Evolutionary conservation across 768 basidiomycete species (phyloP).

Genomic region (Pleurotus pulmonarius): DNA sequence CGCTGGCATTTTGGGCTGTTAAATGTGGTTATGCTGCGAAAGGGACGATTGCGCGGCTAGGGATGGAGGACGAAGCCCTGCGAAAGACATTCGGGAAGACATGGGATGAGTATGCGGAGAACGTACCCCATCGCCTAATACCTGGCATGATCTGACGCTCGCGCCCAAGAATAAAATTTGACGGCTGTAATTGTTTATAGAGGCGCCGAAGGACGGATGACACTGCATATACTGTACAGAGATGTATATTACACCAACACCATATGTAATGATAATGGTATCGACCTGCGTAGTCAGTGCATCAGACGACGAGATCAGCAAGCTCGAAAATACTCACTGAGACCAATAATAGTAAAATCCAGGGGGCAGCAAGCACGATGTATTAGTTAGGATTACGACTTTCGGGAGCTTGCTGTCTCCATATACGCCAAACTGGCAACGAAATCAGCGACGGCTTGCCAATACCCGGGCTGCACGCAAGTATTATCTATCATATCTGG

Average conservation of each 20-base stretch:
- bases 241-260: constrained; percentile 5
- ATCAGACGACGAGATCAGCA: not conserved
- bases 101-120: constrained; percentile 8
- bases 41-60: constrained; percentile 1
- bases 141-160: constrained; percentile 2
- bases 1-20: constrained; percentile 7
- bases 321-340: not conserved
- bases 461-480: constrained; percentile 51
- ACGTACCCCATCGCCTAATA: constrained; percentile 1
- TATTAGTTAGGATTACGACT: not conserved
- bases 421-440: constrained; percentile 21
- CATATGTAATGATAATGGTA: constrained; percentile 1
- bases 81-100: constrained; percentile 4
- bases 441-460: constrained; percentile 48
- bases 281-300: not conserved
- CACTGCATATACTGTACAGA: constrained; percentile 5
- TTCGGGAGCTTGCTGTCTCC: constrained; percentile 3
- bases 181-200: not conserved
- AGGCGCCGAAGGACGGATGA: not conserved
- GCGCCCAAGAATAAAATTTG: not conserved
- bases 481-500: constrained; percentile 41
- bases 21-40: constrained; percentile 6
- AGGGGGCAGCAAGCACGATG: not conserved
- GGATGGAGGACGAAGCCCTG: constrained; percentile 7
- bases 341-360: not conserved